Percentiles rank a stretch among this genome's conserved stretches.
Evolutionary conservation across 2,329 filamentous ascomycete species (phyloP).

Genomic region (Penicillium sp.): DNA sequence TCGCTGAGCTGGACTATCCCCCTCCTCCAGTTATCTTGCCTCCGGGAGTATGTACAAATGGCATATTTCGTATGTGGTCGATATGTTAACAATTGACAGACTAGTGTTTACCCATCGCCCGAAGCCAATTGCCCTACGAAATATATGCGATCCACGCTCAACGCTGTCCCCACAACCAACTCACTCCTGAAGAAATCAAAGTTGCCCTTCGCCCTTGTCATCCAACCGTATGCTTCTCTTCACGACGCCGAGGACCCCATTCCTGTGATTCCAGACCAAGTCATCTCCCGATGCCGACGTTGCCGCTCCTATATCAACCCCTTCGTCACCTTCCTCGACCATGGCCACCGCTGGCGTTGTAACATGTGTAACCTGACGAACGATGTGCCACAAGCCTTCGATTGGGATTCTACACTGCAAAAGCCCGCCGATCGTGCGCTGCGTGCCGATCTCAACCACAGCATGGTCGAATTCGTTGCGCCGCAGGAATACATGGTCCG

Average conservation of each 20-base stretch:
- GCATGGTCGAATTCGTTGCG: slow-evolving; percentile 96
- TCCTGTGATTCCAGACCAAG: slow-evolving; percentile 91
- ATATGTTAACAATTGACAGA: slow-evolving; percentile 56
- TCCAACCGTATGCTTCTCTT: slow-evolving; percentile 90
- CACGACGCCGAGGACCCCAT: slow-evolving; percentile 91
- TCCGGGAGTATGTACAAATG: slow-evolving; percentile 69
- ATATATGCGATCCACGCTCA: slow-evolving; percentile 92
- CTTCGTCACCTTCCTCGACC: slow-evolving; percentile 92
- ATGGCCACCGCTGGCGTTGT: slow-evolving; percentile 96
- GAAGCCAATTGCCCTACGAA: slow-evolving; percentile 88
- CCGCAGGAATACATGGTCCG: slow-evolving; percentile 99
- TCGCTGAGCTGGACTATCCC: slow-evolving; percentile 84
- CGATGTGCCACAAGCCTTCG: slow-evolving; percentile 97
- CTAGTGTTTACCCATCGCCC: slow-evolving; percentile 86
- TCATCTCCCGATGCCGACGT: slow-evolving; percentile 92
- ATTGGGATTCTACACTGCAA: slow-evolving; percentile 92
- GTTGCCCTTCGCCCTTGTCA: slow-evolving; percentile 90
- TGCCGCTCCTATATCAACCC: slow-evolving; percentile 98
- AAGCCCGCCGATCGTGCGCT: slow-evolving; percentile 91
- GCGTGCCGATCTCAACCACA: slow-evolving; percentile 86
- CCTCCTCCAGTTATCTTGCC: slow-evolving; percentile 90
- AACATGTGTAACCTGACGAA: slow-evolving; percentile 99
- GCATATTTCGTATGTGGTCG: not conserved
- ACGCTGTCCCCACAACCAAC: slow-evolving; percentile 88
- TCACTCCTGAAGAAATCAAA: slow-evolving; percentile 95